Evolutionary conservation across 1,284 basidiomycete species (phyloP).

Genomic region (Exobasidium cylindrosporum): DNA sequence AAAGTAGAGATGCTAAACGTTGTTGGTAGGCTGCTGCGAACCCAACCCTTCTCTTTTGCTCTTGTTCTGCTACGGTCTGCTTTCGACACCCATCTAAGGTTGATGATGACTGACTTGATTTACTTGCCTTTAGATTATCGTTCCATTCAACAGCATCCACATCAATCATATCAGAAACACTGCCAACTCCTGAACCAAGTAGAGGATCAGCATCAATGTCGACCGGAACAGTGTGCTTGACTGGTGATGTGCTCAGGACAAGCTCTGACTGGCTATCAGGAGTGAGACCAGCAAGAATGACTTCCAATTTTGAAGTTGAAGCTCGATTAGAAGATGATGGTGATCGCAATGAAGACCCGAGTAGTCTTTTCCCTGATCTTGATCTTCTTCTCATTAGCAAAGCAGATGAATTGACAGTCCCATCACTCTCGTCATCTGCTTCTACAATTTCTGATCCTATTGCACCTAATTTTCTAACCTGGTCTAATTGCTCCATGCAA

Average conservation of each 20-base stretch:
- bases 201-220: slow-evolving; percentile 12
- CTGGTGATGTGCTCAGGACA: not conserved
- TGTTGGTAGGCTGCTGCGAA: slow-evolving; percentile 19
- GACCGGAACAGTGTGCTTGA: slow-evolving; percentile 2
- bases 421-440: slow-evolving; percentile 14
- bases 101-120: not conserved
- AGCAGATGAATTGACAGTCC: not conserved
- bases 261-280: not conserved
- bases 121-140: not conserved
- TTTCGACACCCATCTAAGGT: not conserved
- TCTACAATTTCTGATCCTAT: not conserved
- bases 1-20: slow-evolving; percentile 11
- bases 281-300: slow-evolving; percentile 4
- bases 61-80: slow-evolving; percentile 7
- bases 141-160: slow-evolving; percentile 16
- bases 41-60: slow-evolving; percentile 7
- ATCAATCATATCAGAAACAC: slow-evolving; percentile 10
- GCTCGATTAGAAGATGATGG: not conserved
- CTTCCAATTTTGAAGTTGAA: not conserved
- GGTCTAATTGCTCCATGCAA: not conserved
- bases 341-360: slow-evolving; percentile 4
- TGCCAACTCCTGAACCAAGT: not conserved
- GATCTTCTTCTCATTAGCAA: slow-evolving; percentile 3
- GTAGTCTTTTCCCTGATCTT: not conserved
- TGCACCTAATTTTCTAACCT: not conserved